Evolutionary conservation across 139 green algal genomes (phyloP).

Genomic region (Ostreobium quekettii): DNA sequence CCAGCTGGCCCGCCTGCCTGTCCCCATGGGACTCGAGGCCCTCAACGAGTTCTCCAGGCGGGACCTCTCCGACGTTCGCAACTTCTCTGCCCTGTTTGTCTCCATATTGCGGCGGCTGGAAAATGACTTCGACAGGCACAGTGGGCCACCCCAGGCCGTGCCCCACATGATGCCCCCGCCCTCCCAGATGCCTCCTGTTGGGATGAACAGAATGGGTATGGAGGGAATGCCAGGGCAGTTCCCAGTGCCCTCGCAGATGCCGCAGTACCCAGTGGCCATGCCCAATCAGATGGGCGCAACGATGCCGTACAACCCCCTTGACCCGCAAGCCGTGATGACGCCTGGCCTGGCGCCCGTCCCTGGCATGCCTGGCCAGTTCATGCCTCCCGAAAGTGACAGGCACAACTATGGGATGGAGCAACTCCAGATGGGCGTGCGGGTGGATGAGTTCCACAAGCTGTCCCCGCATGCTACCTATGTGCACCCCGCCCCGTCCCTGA

Average conservation of each 20-base stretch:
- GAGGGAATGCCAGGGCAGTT: neutral
- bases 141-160: neutral
- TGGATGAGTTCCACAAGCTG: conserved; percentile 54
- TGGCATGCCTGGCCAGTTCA: neutral
- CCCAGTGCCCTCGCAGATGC: neutral
- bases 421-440: conserved; percentile 38
- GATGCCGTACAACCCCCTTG: neutral
- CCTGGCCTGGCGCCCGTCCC: too few relatives aligned
- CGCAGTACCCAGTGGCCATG: too few relatives aligned
- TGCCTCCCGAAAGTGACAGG: neutral
- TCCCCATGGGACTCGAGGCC: conserved; percentile 12
- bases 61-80: conserved; percentile 34
- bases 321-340: neutral
- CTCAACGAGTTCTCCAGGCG: conserved; percentile 28
- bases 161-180: neutral
- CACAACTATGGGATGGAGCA: conserved; percentile 36
- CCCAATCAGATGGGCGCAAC: too few relatives aligned
- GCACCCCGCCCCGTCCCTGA: conserved; percentile 34
- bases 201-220: neutral
- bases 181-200: neutral
- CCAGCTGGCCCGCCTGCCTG: conserved; percentile 22
- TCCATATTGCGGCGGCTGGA: conserved; percentile 18
- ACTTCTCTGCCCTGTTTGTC: conserved; percentile 34
- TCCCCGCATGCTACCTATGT: conserved; percentile 39
- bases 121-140: neutral